Percentiles rank a stretch among this genome's conserved stretches.
These are phyloP conservation scores for Citrus trifoliata DNA, from an alignment of 345 rosid species.

Conservation along the genomic window DNA sequence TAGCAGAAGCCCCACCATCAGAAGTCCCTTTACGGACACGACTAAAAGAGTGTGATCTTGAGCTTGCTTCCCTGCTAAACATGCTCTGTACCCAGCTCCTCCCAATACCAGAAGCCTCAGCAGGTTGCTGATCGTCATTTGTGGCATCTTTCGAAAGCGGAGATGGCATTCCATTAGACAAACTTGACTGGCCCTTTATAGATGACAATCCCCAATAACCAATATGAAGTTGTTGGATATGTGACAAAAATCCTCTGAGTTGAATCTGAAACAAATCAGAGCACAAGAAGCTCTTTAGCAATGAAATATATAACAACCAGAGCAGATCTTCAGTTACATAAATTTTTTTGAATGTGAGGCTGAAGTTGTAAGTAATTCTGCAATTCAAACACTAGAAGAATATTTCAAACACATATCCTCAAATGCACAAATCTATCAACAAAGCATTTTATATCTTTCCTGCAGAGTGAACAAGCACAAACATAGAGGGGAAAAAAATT, in stretches of 20 bases:
- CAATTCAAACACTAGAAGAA: not conserved
- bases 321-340: not conserved
- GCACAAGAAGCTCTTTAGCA: not conserved
- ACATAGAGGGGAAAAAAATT: not conserved
- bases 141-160: slow-evolving; percentile 76
- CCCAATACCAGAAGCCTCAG: slow-evolving; percentile 89
- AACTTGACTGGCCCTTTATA: slow-evolving; percentile 51
- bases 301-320: not conserved
- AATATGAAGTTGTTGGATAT: slow-evolving; percentile 85
- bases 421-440: not conserved
- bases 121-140: slow-evolving; percentile 79
- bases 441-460: not conserved
- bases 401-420: not conserved
- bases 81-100: slow-evolving; percentile 99
- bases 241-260: slow-evolving; percentile 93
- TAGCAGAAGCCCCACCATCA: slow-evolving; percentile 70
- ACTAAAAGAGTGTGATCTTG: slow-evolving; percentile 68
- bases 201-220: slow-evolving; percentile 94
- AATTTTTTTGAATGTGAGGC: not conserved
- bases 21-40: slow-evolving; percentile 86
- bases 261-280: slow-evolving; percentile 57
- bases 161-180: slow-evolving; percentile 73
- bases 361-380: not conserved
- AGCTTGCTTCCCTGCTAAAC: slow-evolving; percentile 87
- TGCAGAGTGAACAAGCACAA: not conserved